Evolutionary conservation across 352 stramenopile genomes (phyloP).

Genomic region (Pythium aristosporum): DNA sequence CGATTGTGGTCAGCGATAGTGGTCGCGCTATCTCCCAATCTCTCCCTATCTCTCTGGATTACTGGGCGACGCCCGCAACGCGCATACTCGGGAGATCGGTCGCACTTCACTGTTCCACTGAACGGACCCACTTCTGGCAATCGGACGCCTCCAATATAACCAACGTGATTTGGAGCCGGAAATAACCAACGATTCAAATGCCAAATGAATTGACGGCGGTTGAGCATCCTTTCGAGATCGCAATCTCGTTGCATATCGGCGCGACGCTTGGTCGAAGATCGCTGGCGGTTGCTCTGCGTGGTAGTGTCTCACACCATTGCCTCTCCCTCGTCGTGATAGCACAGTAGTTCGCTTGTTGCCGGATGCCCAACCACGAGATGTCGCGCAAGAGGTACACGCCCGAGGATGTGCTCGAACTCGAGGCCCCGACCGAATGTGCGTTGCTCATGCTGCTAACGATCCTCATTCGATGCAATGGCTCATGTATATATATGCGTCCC

Average conservation of each 20-base stretch:
- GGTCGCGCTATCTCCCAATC: no score
- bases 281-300: slow-evolving; percentile 6
- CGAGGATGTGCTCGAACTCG: slow-evolving; percentile 79
- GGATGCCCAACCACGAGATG: slow-evolving; percentile 36
- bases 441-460: background rate
- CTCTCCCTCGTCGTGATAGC: background rate
- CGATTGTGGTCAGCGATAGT: background rate
- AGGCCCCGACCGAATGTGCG: slow-evolving; percentile 74
- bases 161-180: slow-evolving; percentile 1
- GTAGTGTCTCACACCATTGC: background rate
- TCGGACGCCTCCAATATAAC: slow-evolving; percentile 15
- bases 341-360: no score
- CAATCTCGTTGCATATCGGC: slow-evolving; percentile 9
- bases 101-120: slow-evolving; percentile 18
- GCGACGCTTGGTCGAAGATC: slow-evolving; percentile 20
- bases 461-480: background rate
- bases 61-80: slow-evolving; percentile 8
- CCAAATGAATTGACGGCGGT: slow-evolving; percentile 26
- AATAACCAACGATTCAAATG: slow-evolving; percentile 30
- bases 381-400: slow-evolving; percentile 77
- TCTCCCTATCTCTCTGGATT: background rate
- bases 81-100: slow-evolving; percentile 23
- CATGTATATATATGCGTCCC: background rate
- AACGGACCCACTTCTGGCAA: slow-evolving; percentile 27
- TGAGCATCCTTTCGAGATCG: slow-evolving; percentile 16